Evolutionary conservation across 441 rosid species (phyloP), one percentile per base, ranked within the genome.

Genomic region (Breynia disticha): DNA sequence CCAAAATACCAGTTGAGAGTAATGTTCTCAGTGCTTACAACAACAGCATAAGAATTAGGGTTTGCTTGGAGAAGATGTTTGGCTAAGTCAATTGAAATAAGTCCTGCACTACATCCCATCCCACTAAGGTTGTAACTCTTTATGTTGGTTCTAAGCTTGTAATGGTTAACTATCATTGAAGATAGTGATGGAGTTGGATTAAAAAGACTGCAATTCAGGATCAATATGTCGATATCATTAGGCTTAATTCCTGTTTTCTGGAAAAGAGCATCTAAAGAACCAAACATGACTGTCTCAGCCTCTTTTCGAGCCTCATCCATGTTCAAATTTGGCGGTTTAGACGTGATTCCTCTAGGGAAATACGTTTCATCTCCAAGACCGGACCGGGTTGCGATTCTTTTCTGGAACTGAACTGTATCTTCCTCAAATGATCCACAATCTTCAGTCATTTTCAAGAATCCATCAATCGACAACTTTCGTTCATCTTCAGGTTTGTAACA

Each of bases 31-130:
- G 79, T 86, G 74, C 93, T 86, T n/a, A 86, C 71, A 16, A 87
- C 76, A 32, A 84, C 68, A 1, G 95, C 90, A 19, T 78, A 84
- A 4, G 77, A 66, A 61, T 82, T 82, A 9, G 87, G 86, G 48
- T 80, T 77, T 50, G 79, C 84, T 68, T 72, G 77, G 16, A 87
- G 93, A 53, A 87, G 86, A 64, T 80, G 67, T 57, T 67, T 78
- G 7, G 93, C 93, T 0, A 87, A 86, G 48, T 84, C 93, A 11
- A 82, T 70, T 0, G 95, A 82, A 60, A 84, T 82, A 42, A 86
- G 65, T 14, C 95, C 79, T 0, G 95, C 95, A 55, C 93, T 87
- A 56, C 95, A 87, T 11, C 93, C 95, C 95, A 87, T 87, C 20
- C 95, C 93, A 19, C 90, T 83, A 7, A 87, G 83, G 68, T 82